Base-by-base conservation (phyloP, 1,284 basidiomycete species). In the Ceratobasidium sp. region DNA sequence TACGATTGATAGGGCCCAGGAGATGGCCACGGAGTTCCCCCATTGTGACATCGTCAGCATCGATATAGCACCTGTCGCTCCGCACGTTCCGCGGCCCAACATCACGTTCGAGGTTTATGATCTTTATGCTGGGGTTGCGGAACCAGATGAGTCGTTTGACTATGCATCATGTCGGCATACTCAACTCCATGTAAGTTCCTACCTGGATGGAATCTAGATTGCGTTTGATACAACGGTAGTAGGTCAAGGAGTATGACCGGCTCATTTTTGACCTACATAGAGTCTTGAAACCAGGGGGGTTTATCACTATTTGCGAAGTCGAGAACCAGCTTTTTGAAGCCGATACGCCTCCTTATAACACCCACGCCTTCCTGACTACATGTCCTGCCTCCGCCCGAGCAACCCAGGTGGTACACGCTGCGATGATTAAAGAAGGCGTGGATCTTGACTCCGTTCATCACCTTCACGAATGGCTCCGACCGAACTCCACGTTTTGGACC, bases 11-110 rank as follows among this genome's bases (percentile, higher is more conserved):
- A 68, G 64, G 64, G 64, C 64, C 2, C 64, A 68, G 32, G 64
- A 68, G 32, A 68, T 68, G 64, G 64, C 64, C 4, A 25, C 50
- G 15, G 64, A 68, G 53, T 68, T 68, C 29, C 64, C 64, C 17
- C 64, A 68, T 25, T 68, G 64, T 40, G 64, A 68, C 20, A 68
- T 68, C n/a, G 32, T 29, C 3, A 55, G 52, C 12, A 43, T 68
- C 22, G 64, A 68, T 27, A 38, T 68, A 15, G 64, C 40, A 7
- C 64, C 64, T n/a, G 15, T 68, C 1, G 49, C 53, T 22, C 31
- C 64, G 5, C 64, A 68, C 32, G 53, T 35, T n/a, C 64, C 64
- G 1, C 25, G 64, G 10, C 29, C 64, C 12, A 68, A 68, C 13
- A 55, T 68, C n/a, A 40, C 31, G 35, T 68, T 68, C 29, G 64